phyloP scores from a whole-genome alignment of 202 grass and related monocot species.

The Panicum virgatum region DNA sequence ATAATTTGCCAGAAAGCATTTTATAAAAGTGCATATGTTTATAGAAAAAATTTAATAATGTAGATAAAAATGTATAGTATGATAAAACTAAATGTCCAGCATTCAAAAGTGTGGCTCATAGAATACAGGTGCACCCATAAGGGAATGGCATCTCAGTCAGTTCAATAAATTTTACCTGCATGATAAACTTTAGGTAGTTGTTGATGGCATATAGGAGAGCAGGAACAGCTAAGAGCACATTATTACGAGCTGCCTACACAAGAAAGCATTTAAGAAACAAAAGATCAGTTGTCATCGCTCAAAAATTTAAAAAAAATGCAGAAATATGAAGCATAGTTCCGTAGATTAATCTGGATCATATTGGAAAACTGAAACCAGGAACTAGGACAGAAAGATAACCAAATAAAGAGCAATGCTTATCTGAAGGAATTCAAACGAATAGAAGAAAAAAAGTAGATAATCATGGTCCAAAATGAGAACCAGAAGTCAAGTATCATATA shows the following conservation, averaged over 20 bases:
- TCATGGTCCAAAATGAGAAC: constrained; percentile 10
- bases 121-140: not conserved
- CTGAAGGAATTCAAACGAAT: constrained; percentile 14
- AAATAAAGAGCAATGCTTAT: not conserved
- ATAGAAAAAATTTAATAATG: not conserved
- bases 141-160: not conserved
- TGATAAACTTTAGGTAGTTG: constrained; percentile 98
- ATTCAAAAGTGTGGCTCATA: not conserved
- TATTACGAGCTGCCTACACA: constrained; percentile 88
- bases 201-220: constrained; percentile 96
- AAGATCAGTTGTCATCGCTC: not conserved
- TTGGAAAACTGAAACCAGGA: constrained; percentile 12
- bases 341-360: constrained; percentile 5
- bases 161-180: constrained; percentile 81
- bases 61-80: not conserved
- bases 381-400: constrained; percentile 19
- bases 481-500: constrained; percentile 2
- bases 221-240: constrained; percentile 89
- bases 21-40: not conserved
- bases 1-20: not conserved
- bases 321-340: not conserved
- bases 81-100: not conserved
- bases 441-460: not conserved
- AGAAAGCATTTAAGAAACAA: constrained; percentile 39
- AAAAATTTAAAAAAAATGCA: not conserved